Evolutionary conservation across 1,284 basidiomycete species (phyloP).

Genomic region (Thelephora terrestris): DNA sequence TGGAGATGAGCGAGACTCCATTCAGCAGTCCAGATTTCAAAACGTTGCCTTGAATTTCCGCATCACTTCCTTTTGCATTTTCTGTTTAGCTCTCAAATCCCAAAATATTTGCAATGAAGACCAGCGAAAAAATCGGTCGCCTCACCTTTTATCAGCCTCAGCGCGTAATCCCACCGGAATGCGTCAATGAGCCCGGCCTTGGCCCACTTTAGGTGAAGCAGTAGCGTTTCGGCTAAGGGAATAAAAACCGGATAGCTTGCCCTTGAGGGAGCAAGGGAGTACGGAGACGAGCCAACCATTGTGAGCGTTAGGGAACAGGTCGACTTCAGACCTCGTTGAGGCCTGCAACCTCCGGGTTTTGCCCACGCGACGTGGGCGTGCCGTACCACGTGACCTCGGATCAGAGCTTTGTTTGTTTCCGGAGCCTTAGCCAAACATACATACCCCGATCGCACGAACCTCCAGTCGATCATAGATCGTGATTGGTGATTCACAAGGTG

Average conservation of each 20-base stretch:
- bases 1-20: constrained; percentile 52
- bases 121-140: constrained; percentile 4
- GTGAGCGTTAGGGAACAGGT: not conserved
- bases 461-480: not conserved
- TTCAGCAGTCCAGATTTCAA: constrained; percentile 68
- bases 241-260: constrained; percentile 59
- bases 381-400: not conserved
- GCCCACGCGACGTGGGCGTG: not conserved
- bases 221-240: constrained; percentile 45
- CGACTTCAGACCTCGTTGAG: not conserved
- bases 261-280: constrained; percentile 27
- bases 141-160: constrained; percentile 40
- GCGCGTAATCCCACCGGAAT: constrained; percentile 58
- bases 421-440: not conserved
- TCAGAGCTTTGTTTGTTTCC: not conserved
- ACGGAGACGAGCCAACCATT: not conserved
- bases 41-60: constrained; percentile 61
- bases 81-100: not conserved
- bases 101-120: constrained; percentile 7
- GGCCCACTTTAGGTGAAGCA: constrained; percentile 49
- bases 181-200: constrained; percentile 57
- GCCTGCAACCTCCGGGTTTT: not conserved
- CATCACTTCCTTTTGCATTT: constrained; percentile 36
- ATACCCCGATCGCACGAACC: not conserved
- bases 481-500: not conserved